These are phyloP conservation scores for Cercophora newfieldiana DNA, from an alignment of 495 filamentous ascomycete genomes.

Conservation along the genomic window DNA sequence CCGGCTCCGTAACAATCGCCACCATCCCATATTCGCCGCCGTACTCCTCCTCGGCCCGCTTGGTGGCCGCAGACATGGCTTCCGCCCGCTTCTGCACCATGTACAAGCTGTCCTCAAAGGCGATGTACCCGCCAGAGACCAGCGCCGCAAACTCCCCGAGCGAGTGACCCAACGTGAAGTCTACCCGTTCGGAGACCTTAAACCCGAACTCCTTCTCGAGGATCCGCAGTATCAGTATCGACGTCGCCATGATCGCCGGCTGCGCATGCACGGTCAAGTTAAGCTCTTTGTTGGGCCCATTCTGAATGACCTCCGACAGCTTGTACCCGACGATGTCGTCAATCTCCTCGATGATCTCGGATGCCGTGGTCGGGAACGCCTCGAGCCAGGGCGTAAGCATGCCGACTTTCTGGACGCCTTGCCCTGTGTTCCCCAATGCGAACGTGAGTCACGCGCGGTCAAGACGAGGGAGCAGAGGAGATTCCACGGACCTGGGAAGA, in stretches of 20 bases:
- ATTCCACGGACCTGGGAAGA: slow-evolving; percentile 70
- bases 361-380: slow-evolving; percentile 74
- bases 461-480: not conserved
- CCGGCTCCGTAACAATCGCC: slow-evolving; percentile 81
- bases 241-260: slow-evolving; percentile 94
- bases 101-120: slow-evolving; percentile 72
- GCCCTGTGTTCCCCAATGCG: slow-evolving; percentile 57
- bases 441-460: not conserved
- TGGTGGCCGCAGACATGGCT: slow-evolving; percentile 78
- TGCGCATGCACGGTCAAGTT: slow-evolving; percentile 86
- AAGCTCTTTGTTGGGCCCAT: slow-evolving; percentile 72
- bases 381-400: slow-evolving; percentile 86
- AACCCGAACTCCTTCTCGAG: slow-evolving; percentile 86
- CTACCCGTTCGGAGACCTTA: slow-evolving; percentile 62
- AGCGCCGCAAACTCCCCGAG: slow-evolving; percentile 94
- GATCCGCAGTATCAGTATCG: slow-evolving; percentile 84
- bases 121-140: slow-evolving; percentile 75
- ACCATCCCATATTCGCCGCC: slow-evolving; percentile 91
- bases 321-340: slow-evolving; percentile 69
- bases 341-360: slow-evolving; percentile 75
- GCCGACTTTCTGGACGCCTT: slow-evolving; percentile 91
- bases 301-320: slow-evolving; percentile 74
- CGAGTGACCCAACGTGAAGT: slow-evolving; percentile 87
- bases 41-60: slow-evolving; percentile 57
- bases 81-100: slow-evolving; percentile 80